Percentiles rank a stretch among this genome's conserved stretches.
Evolutionary conservation across 192 early-diverging fungal species (phyloP).

Genomic region (Helicostylum pulchrum): DNA sequence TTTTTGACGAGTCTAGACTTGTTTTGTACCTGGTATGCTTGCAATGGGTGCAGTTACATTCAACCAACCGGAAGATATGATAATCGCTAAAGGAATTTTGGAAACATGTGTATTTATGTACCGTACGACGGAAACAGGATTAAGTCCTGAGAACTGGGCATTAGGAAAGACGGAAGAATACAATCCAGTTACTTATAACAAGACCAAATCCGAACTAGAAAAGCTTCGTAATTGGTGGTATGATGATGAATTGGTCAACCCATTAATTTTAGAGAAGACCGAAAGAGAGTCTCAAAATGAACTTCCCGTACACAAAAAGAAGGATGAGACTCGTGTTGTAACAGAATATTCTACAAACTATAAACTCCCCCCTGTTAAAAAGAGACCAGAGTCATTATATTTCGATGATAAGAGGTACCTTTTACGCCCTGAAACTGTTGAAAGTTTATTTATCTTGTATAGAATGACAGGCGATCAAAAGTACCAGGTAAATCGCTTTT

Average conservation of each 20-base stretch:
- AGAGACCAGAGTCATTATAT: neutral
- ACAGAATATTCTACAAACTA: conserved; percentile 14
- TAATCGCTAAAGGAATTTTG: conserved; percentile 41
- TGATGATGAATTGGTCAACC: neutral
- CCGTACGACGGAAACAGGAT: conserved; percentile 39
- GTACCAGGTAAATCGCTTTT: conserved; percentile 42
- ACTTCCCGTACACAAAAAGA: neutral
- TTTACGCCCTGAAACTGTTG: conserved; percentile 56
- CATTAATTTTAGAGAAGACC: neutral
- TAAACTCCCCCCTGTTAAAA: neutral
- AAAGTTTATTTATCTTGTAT: conserved; percentile 71
- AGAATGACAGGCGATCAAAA: conserved; percentile 65
- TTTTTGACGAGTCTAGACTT: conserved; percentile 25
- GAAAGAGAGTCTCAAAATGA: neutral
- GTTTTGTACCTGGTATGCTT: conserved; percentile 55
- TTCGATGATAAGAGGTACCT: conserved; percentile 8
- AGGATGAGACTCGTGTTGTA: neutral
- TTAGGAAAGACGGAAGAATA: conserved; percentile 15
- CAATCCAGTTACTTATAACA: conserved; percentile 19
- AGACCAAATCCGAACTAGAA: conserved; percentile 2
- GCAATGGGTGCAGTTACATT: conserved; percentile 50
- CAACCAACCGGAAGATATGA: conserved; percentile 43
- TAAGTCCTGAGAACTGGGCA: conserved; percentile 43
- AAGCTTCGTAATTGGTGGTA: conserved; percentile 16
- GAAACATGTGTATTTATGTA: conserved; percentile 49